These are phyloP conservation scores for Musa troglodytarum DNA, from an alignment of 176 grass and related monocot genomes.

Conservation along the genomic window DNA sequence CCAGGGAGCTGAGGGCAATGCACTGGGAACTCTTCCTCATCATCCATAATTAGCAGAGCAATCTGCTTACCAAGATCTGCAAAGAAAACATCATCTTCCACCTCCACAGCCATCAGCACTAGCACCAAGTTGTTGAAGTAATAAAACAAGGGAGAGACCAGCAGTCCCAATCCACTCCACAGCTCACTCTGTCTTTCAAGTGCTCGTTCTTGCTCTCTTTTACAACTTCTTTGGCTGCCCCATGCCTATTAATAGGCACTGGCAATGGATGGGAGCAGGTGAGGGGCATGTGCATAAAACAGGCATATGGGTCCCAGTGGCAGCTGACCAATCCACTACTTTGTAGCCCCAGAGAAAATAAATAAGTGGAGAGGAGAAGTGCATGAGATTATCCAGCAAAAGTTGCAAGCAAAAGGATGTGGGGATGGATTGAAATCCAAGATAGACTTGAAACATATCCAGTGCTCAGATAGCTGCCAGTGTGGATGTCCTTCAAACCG, in stretches of 20 bases:
- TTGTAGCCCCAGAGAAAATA: neutral
- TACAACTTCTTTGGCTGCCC: neutral
- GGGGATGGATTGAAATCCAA: constrained; percentile 28
- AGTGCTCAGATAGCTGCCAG: constrained; percentile 21
- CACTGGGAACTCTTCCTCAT: constrained; percentile 58
- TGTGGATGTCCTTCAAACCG: neutral
- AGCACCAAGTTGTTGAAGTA: neutral
- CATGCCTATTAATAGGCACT: constrained; percentile 27
- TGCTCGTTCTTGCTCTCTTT: neutral
- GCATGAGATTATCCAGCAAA: neutral
- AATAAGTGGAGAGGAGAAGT: neutral
- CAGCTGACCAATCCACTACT: constrained; percentile 43
- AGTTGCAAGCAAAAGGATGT: constrained; percentile 14
- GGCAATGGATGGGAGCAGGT: neutral
- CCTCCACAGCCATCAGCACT: constrained; percentile 17
- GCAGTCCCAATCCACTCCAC: neutral
- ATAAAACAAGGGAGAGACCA: neutral
- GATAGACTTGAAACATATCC: constrained; percentile 1
- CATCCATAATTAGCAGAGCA: constrained; percentile 91
- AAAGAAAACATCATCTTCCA: constrained; percentile 87
- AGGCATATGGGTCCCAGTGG: neutral
- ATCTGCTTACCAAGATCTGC: constrained; percentile 93
- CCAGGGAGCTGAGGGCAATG: constrained; percentile 30
- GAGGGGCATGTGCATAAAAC: neutral
- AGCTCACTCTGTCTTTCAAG: too few relatives aligned